These are phyloP conservation scores for Trichoderma sp. DNA, from an alignment of 2,329 filamentous ascomycete species.

Conservation along the genomic window DNA sequence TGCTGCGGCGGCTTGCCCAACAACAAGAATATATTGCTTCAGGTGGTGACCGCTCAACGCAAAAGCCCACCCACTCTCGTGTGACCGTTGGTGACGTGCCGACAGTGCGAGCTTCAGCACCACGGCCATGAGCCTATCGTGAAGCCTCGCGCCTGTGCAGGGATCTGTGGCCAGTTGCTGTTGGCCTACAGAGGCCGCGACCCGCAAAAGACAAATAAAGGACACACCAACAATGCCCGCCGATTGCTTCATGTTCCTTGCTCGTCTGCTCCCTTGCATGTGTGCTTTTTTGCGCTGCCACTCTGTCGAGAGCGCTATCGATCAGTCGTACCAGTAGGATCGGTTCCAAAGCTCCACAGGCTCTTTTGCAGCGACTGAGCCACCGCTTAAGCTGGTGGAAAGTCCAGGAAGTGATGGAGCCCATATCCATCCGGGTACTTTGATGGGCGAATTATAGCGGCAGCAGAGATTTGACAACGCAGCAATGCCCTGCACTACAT, in stretches of 20 bases:
- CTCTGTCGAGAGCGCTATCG: not conserved
- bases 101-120: conserved; percentile 3
- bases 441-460: not conserved
- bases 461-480: not conserved
- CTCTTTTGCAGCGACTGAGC: conserved; percentile 4
- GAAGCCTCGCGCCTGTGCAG: conserved; percentile 35
- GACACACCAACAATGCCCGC: conserved; percentile 15
- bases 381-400: not conserved
- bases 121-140: conserved; percentile 36
- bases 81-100: conserved; percentile 25
- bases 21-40: no score
- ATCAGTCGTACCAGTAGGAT: conserved; percentile 10
- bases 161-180: conserved; percentile 29
- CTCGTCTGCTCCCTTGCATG: not conserved
- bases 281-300: not conserved
- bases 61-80: not conserved
- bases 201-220: conserved; percentile 2
- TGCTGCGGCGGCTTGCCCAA: no score
- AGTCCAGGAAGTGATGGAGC: not conserved
- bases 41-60: not conserved
- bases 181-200: not conserved
- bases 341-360: conserved; percentile 11
- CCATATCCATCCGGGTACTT: not conserved
- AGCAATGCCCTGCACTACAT: not conserved
- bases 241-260: not conserved